Base-by-base conservation (phyloP, 441 rosid species). In the Hura crepitans region DNA sequence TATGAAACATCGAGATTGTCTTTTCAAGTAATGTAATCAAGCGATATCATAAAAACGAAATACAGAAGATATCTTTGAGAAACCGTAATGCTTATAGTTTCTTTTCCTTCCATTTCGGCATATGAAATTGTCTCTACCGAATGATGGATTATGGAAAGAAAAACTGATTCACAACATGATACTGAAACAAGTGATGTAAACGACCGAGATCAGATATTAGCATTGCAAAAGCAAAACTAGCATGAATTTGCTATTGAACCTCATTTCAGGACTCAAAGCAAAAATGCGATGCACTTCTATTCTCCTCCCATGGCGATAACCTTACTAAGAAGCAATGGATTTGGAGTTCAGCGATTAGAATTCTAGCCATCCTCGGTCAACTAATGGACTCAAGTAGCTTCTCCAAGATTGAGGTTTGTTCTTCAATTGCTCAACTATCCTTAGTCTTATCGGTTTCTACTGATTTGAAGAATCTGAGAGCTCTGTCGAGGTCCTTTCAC, bases 401-500 rank as follows among this genome's bases (percentile, higher is more conserved):
- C 46, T 42, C 46, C 61, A 23, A 27, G 12, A 25, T 18, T 15
- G 27, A 57, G 33, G 35, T 27, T 53, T n/a, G n/a, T n/a, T n/a
- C n/a, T n/a, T n/a, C n/a, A n/a, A n/a, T n/a, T n/a, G 59, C 13
- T 10, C 75, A 68, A 47, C 80, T 62, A 50, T 58, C 72, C 70
- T 58, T 30, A 2, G 50, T 61, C 10, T 69, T 57, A 43, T 66
- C 73, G 27, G 56, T 53, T 68, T 87, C 83, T 8, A 79, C 22
- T 56, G 92, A 83, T 69, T 82, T 91, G 81, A 93, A 81, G 79
- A 88, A 88, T 67, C 89, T 80, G 20, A 93, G 89, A 79, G 98
- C 98, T 39, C 85, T 81, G 5, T 89, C 89, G 2, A 90, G 89
- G 87, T 93, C 97, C 77, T 93, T 93, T 43, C 84, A 84, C 83